Conservation (phyloP, 106 monocot genomes). For the Apostasia ramifera region DNA sequence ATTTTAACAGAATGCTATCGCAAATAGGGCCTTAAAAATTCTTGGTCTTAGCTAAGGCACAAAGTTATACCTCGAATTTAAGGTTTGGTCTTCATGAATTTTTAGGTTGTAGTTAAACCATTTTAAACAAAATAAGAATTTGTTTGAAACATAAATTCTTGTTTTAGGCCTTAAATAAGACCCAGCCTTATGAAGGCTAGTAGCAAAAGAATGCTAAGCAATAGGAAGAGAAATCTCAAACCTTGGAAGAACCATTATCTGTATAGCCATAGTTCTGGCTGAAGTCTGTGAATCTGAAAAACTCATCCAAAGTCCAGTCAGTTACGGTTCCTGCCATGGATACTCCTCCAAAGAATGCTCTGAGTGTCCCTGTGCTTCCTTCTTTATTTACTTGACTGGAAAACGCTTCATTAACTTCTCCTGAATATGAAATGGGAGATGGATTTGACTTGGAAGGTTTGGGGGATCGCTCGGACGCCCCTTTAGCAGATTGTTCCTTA, state of each 20-base stretch:
- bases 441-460: not conserved
- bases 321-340: slow-evolving; percentile 20
- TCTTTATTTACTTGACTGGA: slow-evolving; percentile 16
- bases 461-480: not conserved
- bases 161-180: not conserved
- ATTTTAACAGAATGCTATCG: too few species aligned
- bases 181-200: not conserved
- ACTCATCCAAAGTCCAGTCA: slow-evolving; percentile 71
- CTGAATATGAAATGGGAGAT: not conserved
- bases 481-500: slow-evolving; percentile 13
- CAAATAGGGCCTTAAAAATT: too few species aligned
- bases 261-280: slow-evolving; percentile 47
- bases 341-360: slow-evolving; percentile 19
- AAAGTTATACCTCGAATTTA: too few species aligned
- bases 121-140: too few species aligned
- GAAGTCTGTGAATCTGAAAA: slow-evolving; percentile 50
- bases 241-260: slow-evolving; percentile 74
- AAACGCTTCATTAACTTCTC: slow-evolving; percentile 3
- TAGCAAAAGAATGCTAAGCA: not conserved
- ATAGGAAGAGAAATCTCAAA: slow-evolving; percentile 13
- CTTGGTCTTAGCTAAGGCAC: too few species aligned
- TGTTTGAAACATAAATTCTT: not conserved
- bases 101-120: too few species aligned
- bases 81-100: too few species aligned
- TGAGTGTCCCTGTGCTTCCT: slow-evolving; percentile 9